Evolutionary conservation across 1,284 basidiomycete genomes (phyloP).

Genomic region (Heterobasidion irregulare): DNA sequence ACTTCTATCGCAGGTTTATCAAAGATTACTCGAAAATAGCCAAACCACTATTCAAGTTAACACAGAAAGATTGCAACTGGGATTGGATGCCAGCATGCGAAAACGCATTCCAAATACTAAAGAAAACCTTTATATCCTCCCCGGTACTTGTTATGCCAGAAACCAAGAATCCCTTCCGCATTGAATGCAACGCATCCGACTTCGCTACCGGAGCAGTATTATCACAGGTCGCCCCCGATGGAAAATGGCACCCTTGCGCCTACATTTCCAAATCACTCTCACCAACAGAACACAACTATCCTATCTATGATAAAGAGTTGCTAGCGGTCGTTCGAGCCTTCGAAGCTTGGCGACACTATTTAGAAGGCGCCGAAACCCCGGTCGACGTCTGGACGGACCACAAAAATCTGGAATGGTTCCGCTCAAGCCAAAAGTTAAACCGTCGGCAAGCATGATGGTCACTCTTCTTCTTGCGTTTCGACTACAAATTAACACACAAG

Average conservation of each 20-base stretch:
- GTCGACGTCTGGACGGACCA: slow-evolving; percentile 19
- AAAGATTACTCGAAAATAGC: background rate
- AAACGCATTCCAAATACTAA: background rate
- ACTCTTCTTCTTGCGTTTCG: background rate
- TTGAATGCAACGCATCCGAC: background rate
- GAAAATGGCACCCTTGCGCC: background rate
- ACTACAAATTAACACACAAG: background rate
- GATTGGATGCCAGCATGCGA: background rate
- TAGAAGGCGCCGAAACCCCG: slow-evolving; percentile 3
- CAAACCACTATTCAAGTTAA: background rate
- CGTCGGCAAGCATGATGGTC: slow-evolving; percentile 12
- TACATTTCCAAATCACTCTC: background rate
- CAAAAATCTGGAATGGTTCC: slow-evolving; percentile 18
- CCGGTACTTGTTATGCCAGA: background rate
- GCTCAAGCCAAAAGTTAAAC: slow-evolving; percentile 8
- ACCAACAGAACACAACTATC: slow-evolving; percentile 18
- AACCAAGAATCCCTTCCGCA: background rate
- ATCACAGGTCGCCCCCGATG: background rate
- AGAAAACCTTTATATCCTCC: background rate
- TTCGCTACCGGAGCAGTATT: background rate
- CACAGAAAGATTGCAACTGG: background rate
- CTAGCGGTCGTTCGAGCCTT: slow-evolving; percentile 3
- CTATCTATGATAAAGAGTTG: slow-evolving; percentile 27
- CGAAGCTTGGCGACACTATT: slow-evolving; percentile 18
- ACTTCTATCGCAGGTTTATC: background rate